phyloP scores from a whole-genome alignment of 495 filamentous ascomycete genomes.

The Xylaria sp. region DNA sequence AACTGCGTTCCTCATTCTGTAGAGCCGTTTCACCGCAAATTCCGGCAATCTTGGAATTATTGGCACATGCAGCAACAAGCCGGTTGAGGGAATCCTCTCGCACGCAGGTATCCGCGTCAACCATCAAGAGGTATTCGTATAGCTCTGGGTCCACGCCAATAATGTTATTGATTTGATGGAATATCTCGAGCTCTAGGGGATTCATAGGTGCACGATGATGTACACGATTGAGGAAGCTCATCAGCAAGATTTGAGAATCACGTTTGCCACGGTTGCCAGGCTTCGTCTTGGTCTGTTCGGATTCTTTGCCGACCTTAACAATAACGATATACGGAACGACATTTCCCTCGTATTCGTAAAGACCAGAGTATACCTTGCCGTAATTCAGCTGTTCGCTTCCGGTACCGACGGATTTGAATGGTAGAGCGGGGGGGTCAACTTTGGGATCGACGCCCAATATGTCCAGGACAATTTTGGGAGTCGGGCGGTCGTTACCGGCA shows the following conservation, averaged over 20 bases:
- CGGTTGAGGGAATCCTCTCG: slow-evolving; percentile 90
- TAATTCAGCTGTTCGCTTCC: slow-evolving; percentile 96
- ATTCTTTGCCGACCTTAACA: slow-evolving; percentile 97
- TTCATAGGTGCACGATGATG: slow-evolving; percentile 94
- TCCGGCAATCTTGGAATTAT: slow-evolving; percentile 94
- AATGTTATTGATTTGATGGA: slow-evolving; percentile 98
- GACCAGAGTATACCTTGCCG: slow-evolving; percentile 96
- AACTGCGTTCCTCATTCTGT: slow-evolving; percentile 90
- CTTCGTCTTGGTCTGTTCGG: slow-evolving; percentile 88
- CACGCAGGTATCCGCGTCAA: slow-evolving; percentile 97
- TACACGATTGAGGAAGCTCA: slow-evolving; percentile 95
- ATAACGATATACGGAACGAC: slow-evolving; percentile 96
- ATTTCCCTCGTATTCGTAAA: slow-evolving; percentile 97
- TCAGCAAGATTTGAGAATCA: slow-evolving; percentile 86
- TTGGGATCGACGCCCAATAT: slow-evolving; percentile 97
- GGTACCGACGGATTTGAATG: slow-evolving; percentile 88
- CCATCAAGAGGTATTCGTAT: slow-evolving; percentile 97
- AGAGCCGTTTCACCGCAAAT: slow-evolving; percentile 98
- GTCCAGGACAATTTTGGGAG: slow-evolving; percentile 95
- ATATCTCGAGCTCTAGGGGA: slow-evolving; percentile 95
- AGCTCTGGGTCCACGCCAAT: slow-evolving; percentile 97
- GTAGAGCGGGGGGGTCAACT: slow-evolving; percentile 90
- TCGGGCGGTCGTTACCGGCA: slow-evolving; percentile 94
- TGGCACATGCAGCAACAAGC: slow-evolving; percentile 89
- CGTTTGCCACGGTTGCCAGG: slow-evolving; percentile 98